A percentile compares a stretch with the other conserved stretches of the same genome.
Evolutionary conservation across 2,329 filamentous ascomycete genomes (phyloP).

Genomic region (Purpureocillium takamizusanense): DNA sequence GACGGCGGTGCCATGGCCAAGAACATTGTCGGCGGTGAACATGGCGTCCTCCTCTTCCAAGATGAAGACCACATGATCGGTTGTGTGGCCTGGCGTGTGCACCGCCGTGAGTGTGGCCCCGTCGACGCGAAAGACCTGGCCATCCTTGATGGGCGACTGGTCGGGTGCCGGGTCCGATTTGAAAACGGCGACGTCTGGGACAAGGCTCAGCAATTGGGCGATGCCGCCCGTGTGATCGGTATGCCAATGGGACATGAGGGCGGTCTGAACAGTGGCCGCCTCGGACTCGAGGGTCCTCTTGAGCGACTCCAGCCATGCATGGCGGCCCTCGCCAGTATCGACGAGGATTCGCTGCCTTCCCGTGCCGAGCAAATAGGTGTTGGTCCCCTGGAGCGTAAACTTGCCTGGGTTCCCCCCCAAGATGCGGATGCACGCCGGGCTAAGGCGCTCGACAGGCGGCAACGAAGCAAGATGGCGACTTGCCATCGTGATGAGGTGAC

Average conservation of each 20-base stretch:
- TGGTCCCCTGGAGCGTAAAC: constrained; percentile 69
- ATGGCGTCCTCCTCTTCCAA: constrained; percentile 72
- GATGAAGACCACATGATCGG: constrained; percentile 73
- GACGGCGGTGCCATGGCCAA: constrained; percentile 79
- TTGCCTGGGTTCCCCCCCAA: constrained; percentile 88
- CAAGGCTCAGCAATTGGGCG: constrained; percentile 53
- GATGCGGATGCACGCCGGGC: constrained; percentile 70
- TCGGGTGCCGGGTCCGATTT: constrained; percentile 51
- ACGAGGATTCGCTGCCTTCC: constrained; percentile 68
- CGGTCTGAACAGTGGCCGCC: constrained; percentile 56
- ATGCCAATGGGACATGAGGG: constrained; percentile 89
- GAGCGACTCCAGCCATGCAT: constrained; percentile 62
- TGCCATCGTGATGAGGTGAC: constrained; percentile 1
- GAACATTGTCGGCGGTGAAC: constrained; percentile 83
- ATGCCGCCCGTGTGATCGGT: constrained; percentile 77
- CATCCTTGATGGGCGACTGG: constrained; percentile 37
- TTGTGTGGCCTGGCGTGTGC: constrained; percentile 59
- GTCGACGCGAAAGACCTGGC: constrained; percentile 44
- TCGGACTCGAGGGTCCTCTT: constrained; percentile 57
- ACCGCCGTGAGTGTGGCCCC: constrained; percentile 60
- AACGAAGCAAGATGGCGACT: constrained; percentile 43
- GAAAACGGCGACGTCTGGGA: constrained; percentile 54
- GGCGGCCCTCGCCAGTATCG: constrained; percentile 79
- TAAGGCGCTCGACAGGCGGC: constrained; percentile 68
- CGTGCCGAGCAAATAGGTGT: constrained; percentile 85